These are phyloP conservation scores for Capronia americana DNA, from an alignment of 2,329 filamentous ascomycete genomes.

Conservation along the genomic window DNA sequence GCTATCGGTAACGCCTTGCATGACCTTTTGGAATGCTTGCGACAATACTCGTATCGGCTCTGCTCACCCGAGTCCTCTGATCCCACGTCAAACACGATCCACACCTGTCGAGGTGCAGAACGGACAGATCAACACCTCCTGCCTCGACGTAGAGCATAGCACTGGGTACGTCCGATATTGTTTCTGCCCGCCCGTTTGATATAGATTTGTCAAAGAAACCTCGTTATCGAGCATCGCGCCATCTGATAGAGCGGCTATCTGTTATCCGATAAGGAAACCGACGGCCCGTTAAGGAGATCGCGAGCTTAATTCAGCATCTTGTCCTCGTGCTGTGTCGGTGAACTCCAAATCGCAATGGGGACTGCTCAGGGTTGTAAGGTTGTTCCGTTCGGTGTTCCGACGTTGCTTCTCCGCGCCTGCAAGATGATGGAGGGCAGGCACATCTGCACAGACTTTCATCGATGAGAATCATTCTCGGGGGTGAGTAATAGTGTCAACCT, in stretches of 20 bases:
- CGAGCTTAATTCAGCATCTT: conserved; percentile 22
- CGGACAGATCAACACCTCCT: background rate
- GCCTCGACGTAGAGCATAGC: background rate
- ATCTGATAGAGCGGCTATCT: conserved; percentile 15
- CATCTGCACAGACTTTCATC: background rate
- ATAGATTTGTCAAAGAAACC: conserved; percentile 23
- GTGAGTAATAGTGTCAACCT: conserved; percentile 9
- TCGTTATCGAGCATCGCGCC: conserved; percentile 15
- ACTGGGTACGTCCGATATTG: background rate
- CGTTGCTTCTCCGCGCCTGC: conserved; percentile 11
- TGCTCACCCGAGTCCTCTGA: background rate
- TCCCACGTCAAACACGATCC: conserved; percentile 15
- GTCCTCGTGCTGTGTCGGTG: background rate
- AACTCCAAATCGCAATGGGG: background rate
- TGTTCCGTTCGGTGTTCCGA: background rate
- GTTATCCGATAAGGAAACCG: conserved; percentile 19
- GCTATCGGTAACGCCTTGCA: conserved; percentile 11
- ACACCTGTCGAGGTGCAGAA: conserved; percentile 12
- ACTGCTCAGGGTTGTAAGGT: background rate
- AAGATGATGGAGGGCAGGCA: background rate
- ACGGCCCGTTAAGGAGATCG: conserved; percentile 13
- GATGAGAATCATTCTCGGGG: conserved; percentile 1
- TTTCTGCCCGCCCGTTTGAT: conserved; percentile 6
- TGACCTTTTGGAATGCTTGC: background rate
- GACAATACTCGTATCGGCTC: conserved; percentile 8